Conservation (phyloP, 331 rosid genomes). For the Rosa hybrid region DNA sequence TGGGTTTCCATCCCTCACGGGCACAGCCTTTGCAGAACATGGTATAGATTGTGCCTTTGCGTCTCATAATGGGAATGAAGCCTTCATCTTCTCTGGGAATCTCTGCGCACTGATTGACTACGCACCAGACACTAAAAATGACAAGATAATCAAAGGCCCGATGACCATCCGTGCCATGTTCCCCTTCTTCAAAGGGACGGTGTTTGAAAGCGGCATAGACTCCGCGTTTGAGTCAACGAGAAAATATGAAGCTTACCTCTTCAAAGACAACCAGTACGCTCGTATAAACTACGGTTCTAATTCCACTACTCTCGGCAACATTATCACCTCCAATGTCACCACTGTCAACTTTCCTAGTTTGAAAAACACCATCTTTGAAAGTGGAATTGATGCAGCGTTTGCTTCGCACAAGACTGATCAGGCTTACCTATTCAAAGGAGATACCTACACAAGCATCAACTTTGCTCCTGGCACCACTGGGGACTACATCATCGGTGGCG, state of each 20-base stretch:
- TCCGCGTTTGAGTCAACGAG: neutral
- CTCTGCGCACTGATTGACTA: neutral
- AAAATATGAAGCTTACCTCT: neutral
- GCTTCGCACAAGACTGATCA: neutral
- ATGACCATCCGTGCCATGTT: neutral
- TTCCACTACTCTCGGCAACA: no score
- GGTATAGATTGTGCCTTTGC: neutral
- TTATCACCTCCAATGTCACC: neutral
- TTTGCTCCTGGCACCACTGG: conserved; percentile 13
- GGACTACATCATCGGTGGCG: neutral
- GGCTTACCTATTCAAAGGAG: neutral
- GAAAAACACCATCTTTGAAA: neutral
- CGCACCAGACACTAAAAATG: neutral
- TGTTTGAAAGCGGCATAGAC: neutral
- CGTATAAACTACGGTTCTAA: neutral
- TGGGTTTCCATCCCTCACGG: no score
- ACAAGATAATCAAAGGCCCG: neutral
- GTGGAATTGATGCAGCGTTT: neutral
- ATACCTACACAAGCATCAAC: conserved; percentile 1
- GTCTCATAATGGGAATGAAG: neutral
- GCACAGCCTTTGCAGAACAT: neutral
- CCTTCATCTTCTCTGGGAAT: neutral
- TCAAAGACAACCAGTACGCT: conserved; percentile 3
- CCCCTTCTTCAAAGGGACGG: neutral
- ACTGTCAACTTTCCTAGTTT: neutral